A percentile compares a stretch with the other conserved stretches of the same genome.
Conservation (phyloP, 2,329 filamentous ascomycete species). For the Penicillium sp. region DNA sequence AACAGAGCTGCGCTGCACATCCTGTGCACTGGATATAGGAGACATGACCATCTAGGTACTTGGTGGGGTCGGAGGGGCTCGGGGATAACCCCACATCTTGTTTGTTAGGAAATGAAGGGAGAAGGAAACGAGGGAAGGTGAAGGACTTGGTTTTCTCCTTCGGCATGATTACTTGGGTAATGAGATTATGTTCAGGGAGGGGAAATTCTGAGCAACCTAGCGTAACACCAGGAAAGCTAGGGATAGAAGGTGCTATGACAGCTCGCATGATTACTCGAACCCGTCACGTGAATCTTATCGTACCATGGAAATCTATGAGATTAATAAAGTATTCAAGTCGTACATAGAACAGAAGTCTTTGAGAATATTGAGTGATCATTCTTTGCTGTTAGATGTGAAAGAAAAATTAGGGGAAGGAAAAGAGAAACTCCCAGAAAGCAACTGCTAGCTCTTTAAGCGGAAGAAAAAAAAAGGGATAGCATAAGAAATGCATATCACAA, state of each 20-base stretch:
- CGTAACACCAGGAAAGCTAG: neutral
- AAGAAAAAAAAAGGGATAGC: neutral
- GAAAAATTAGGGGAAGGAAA: too few relatives aligned
- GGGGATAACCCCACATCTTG: conserved; percentile 13
- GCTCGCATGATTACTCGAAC: neutral
- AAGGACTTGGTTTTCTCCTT: conserved; percentile 9
- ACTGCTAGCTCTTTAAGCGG: neutral
- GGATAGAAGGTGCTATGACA: neutral
- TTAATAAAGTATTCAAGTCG: too few relatives aligned
- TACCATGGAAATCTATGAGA: too few relatives aligned
- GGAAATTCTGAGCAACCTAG: neutral
- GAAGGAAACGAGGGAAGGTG: conserved; percentile 52
- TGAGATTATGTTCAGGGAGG: neutral
- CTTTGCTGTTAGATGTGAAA: neutral
- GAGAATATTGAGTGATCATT: neutral
- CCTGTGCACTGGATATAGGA: conserved; percentile 61
- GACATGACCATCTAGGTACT: conserved; percentile 48
- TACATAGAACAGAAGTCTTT: neutral
- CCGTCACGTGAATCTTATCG: neutral
- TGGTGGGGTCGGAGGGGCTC: conserved; percentile 10
- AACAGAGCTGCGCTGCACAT: conserved; percentile 60
- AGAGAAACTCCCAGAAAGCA: neutral
- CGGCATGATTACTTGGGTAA: conserved; percentile 11
- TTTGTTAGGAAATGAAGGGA: conserved; percentile 48
- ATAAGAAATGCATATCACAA: neutral